A percentile compares a stretch with the other conserved stretches of the same genome.
These are phyloP conservation scores for Carpinus fangiana DNA, from an alignment of 306 rosid species.

Conservation along the genomic window DNA sequence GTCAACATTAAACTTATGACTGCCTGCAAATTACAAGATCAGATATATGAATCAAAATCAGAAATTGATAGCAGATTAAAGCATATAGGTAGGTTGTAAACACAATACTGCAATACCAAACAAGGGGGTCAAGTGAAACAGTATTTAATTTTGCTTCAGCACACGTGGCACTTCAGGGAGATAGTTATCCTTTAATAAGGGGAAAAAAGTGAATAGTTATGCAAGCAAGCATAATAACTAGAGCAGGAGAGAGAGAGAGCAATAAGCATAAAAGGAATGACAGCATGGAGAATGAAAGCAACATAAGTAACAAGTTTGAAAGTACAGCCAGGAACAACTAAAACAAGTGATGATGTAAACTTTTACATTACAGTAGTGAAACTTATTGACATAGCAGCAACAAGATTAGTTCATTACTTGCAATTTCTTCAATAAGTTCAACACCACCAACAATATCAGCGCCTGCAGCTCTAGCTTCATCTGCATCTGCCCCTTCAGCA, in stretches of 20 bases:
- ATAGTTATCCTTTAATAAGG: neutral
- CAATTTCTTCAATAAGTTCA: slow-evolving; percentile 91
- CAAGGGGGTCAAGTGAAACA: neutral
- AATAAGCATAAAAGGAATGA: slow-evolving; percentile 4
- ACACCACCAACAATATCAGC: slow-evolving; percentile 98
- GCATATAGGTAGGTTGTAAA: slow-evolving; percentile 3
- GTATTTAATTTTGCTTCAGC: too few species aligned
- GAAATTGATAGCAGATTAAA: neutral
- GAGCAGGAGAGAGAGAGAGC: neutral
- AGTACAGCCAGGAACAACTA: neutral
- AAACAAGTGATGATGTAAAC: neutral
- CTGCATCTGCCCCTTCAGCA: slow-evolving; percentile 97
- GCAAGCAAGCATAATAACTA: neutral
- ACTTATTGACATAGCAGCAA: neutral
- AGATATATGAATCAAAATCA: neutral
- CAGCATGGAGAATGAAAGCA: slow-evolving; percentile 3
- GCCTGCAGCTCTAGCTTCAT: slow-evolving; percentile 97
- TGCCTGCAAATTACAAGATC: slow-evolving; percentile 51
- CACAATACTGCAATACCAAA: neutral
- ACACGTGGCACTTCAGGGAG: neutral
- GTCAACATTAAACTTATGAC: slow-evolving; percentile 83
- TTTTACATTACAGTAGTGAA: neutral
- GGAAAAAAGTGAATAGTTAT: neutral
- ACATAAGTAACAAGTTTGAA: neutral
- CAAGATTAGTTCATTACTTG: slow-evolving; percentile 59